Base-by-base conservation (phyloP, 805 yeast species). In the Metschnikowia arizonensis region DNA sequence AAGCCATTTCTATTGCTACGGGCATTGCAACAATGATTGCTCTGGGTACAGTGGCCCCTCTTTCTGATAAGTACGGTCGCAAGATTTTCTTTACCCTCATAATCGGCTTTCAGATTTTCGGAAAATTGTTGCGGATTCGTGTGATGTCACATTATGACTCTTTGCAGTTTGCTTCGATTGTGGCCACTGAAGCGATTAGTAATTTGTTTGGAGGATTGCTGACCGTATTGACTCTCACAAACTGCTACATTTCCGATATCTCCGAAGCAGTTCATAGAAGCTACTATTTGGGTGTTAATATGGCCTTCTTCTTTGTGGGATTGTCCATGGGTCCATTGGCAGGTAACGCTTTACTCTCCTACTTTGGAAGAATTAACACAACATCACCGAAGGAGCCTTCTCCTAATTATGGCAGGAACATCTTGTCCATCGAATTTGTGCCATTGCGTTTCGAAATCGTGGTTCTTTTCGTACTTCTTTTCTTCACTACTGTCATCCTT, bases 201-300 rank as follows among this genome's bases (percentile, higher is more conserved):
- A 72, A 80, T 21, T 42, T 75, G 3, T 77, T 82, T n/a, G 96
- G 96, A 19, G 84, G 88, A 0, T 40, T 75, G 7, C 62, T 79
- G 48, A 72, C 82, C 5, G 55, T 82, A 28, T 56, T 84, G 41
- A 78, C 83, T 8, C 64, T 84, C 25, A 66, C 79, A 10, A 82
- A 82, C 57, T 78, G 90, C 48, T 88, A 87, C 58, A 73, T 85
- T 14, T 71, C 88, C 3, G 96, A 88, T 64, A 79, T 87, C 32
- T 82, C 81, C 5, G 83, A 81, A 17, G 76, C 86, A 1, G 72
- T 69, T 28, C 71, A 77, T 45, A 66, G 95, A 49, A 74, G 79
- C 19, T 72, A 76, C 43, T 69, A 75, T 17, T 66, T 86, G 52
- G 87, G 90, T 10, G 64, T 79, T 24, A 65, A 77, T 21, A 68